Base-by-base conservation (phyloP, 2,329 filamentous ascomycete species). In the Waltergamsia citrina region DNA sequence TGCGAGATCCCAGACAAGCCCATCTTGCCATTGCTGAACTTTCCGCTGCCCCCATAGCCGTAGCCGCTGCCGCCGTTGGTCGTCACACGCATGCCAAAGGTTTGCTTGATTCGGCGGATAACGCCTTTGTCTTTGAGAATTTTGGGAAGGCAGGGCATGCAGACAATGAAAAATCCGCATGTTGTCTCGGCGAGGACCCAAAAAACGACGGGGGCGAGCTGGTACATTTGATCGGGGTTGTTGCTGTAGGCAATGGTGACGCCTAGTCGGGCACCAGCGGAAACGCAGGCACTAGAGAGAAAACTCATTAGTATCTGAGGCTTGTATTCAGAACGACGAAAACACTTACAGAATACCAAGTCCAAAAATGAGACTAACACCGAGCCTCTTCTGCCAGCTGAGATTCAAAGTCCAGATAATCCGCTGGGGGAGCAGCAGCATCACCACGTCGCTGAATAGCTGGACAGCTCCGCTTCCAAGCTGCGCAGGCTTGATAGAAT, bases 131-230 rank as follows among this genome's bases (percentile, higher is more conserved):
- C 23, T n/a, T 25, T 25, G 23, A 62, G 38, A 17, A 62, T 47
- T 40, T 58, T 62, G 4, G 60, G 57, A 1, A 60, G 39, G 25
- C 52, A 57, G 5, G 60, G 59, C 23, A 62, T 40, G 32, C 56
- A 51, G 25, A 57, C 38, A 32, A 64, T 56, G 40, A 65, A 57
- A 45, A 67, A 65, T 7, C 57, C 62, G 33, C 59, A 62, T 2
- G 61, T 60, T 54, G 62, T 65, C 39, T 66, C 63, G 5, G 54
- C 62, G 19, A 45, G 49, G 4, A 56, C 60, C 63, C 62, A 67
- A 43, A 65, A 63, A 11, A 59, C 37, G 1, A 65, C 43, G 2
- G 57, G 53, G 1, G 54, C 58, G 25, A 65, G 51, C 9, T 43
- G 38, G 39, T 56, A 65, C 29, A 59, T 57, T 10, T 40, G 41